These are phyloP conservation scores for Zarea fungicola DNA, from an alignment of 2,329 filamentous ascomycete species.

Conservation along the genomic window DNA sequence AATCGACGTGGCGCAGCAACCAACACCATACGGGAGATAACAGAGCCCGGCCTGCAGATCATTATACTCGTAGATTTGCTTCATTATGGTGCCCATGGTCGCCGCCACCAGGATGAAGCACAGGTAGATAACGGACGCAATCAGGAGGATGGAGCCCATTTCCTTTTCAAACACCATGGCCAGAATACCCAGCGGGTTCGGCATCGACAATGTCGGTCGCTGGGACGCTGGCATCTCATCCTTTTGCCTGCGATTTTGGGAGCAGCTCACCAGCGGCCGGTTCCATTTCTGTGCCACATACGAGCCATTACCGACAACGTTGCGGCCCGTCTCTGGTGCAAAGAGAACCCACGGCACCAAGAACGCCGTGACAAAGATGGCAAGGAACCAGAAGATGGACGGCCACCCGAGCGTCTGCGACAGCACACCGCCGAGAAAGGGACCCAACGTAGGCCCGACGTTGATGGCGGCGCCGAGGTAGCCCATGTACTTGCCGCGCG, in stretches of 20 bases:
- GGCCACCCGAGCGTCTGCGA: slow-evolving; percentile 61
- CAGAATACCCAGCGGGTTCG: slow-evolving; percentile 53
- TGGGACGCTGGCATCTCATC: slow-evolving; percentile 28
- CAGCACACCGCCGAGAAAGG: slow-evolving; percentile 60
- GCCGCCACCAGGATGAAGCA: slow-evolving; percentile 51
- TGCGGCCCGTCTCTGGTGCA: slow-evolving; percentile 55
- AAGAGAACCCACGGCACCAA: slow-evolving; percentile 50
- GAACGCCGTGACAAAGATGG: slow-evolving; percentile 47
- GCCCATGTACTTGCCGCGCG: slow-evolving; percentile 70
- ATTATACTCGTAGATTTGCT: slow-evolving; percentile 45
- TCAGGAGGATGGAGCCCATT: slow-evolving; percentile 47
- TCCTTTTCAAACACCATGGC: slow-evolving; percentile 53
- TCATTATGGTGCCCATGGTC: slow-evolving; percentile 48
- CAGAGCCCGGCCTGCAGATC: slow-evolving; percentile 49
- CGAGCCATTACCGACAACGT: slow-evolving; percentile 59
- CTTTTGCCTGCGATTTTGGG: slow-evolving; percentile 30
- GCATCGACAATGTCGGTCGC: slow-evolving; percentile 42
- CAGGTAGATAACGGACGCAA: slow-evolving; percentile 50
- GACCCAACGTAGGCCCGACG: slow-evolving; percentile 49
- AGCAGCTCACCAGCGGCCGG: slow-evolving; percentile 48
- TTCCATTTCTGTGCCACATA: slow-evolving; percentile 54
- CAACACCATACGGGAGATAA: slow-evolving; percentile 49
- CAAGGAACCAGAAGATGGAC: slow-evolving; percentile 65
- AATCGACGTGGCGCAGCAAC: slow-evolving; percentile 43
- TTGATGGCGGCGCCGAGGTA: slow-evolving; percentile 56